A percentile compares a stretch with the other conserved stretches of the same genome.
These are phyloP conservation scores for Breynia disticha DNA, from an alignment of 441 rosid species.

Conservation along the genomic window DNA sequence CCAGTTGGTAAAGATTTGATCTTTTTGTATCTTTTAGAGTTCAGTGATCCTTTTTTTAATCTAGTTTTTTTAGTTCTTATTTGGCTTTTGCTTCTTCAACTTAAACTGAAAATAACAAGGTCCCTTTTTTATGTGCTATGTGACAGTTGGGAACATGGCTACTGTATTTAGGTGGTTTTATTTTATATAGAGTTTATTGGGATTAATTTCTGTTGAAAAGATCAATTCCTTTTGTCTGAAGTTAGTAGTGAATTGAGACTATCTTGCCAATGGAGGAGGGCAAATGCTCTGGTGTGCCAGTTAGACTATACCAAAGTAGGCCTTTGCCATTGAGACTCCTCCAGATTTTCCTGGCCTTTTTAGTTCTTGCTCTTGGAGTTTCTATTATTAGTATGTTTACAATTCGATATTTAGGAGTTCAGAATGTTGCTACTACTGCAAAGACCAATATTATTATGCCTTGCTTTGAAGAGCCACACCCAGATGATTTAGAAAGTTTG, in stretches of 20 bases:
- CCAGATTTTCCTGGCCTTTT: constrained; percentile 42
- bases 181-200: constrained; percentile 6
- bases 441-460: constrained; percentile 33
- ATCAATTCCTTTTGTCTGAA: background rate
- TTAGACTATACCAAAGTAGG: constrained; percentile 36
- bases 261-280: constrained; percentile 47
- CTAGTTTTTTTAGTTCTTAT: too few relatives aligned
- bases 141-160: constrained; percentile 1
- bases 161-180: background rate
- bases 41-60: background rate
- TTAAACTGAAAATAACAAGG: constrained; percentile 3
- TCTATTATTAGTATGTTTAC: constrained; percentile 48
- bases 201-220: constrained; percentile 13
- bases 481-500: constrained; percentile 29
- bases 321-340: constrained; percentile 39
- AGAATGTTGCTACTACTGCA: constrained; percentile 23
- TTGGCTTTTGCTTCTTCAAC: background rate
- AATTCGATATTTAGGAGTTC: constrained; percentile 36
- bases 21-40: background rate
- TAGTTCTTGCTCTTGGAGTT: constrained; percentile 49
- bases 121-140: constrained; percentile 2
- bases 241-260: constrained; percentile 9
- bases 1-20: constrained; percentile 13
- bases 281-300: constrained; percentile 30
- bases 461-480: constrained; percentile 25